Evolutionary conservation across 108 stramenopile species (phyloP).

Genomic region (Seminavis robusta): DNA sequence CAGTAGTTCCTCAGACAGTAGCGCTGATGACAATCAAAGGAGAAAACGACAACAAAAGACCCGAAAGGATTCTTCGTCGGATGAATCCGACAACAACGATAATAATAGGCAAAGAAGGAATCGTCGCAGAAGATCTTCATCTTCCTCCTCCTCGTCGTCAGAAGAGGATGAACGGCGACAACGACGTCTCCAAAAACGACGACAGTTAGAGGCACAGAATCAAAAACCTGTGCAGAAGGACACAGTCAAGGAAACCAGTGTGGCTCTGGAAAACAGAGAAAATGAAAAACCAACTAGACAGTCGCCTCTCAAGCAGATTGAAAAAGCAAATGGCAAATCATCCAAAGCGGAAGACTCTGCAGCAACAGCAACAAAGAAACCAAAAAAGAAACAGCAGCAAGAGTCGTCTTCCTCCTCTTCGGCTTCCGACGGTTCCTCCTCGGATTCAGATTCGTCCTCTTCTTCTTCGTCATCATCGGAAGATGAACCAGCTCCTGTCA

Average conservation of each 20-base stretch:
- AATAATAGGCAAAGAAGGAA: too few species aligned
- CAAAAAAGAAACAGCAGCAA: background rate
- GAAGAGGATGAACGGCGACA: conserved; percentile 7
- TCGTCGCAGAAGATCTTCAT: too few species aligned
- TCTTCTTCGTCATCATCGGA: too few species aligned
- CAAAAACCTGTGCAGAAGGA: background rate
- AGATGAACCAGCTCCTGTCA: conserved; percentile 26
- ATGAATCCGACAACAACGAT: too few species aligned
- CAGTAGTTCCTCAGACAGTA: background rate
- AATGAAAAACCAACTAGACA: background rate
- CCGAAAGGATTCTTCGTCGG: too few species aligned
- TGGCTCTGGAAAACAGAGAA: background rate
- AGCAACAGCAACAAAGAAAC: background rate
- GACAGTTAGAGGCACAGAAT: background rate
- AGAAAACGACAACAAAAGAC: too few species aligned
- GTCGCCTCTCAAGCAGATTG: background rate
- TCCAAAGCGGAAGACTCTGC: background rate
- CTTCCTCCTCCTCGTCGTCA: too few species aligned
- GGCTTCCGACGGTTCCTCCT: background rate
- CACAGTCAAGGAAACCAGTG: background rate
- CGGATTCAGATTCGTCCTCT: background rate
- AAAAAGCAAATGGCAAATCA: background rate
- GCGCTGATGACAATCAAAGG: conserved; percentile 1
- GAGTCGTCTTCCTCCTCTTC: background rate
- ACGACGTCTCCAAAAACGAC: conserved; percentile 1